These are phyloP conservation scores for Fusarium duplospermum DNA, from an alignment of 2,329 filamentous ascomycete species.

Conservation along the genomic window DNA sequence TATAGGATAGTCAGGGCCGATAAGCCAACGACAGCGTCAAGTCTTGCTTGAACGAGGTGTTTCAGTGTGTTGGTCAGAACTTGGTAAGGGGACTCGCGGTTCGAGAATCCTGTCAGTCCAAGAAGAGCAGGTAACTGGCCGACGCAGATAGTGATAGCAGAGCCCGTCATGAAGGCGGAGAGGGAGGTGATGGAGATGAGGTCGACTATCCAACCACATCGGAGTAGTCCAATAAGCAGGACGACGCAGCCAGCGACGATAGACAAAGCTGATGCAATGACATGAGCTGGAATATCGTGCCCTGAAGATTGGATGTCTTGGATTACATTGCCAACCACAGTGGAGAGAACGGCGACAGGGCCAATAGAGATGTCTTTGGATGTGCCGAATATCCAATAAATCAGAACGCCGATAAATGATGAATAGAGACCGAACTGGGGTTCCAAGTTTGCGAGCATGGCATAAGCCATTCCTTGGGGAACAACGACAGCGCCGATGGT, in stretches of 20 bases:
- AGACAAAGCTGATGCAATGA: constrained; percentile 82
- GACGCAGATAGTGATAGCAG: constrained; percentile 86
- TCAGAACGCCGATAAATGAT: constrained; percentile 92
- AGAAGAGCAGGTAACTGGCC: constrained; percentile 87
- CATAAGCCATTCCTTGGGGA: constrained; percentile 98
- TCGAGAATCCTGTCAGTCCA: constrained; percentile 81
- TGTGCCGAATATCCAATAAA: constrained; percentile 98
- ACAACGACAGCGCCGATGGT: constrained; percentile 79
- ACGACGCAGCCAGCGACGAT: constrained; percentile 84
- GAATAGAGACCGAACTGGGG: constrained; percentile 85
- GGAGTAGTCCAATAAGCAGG: constrained; percentile 79
- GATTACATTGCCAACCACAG: constrained; percentile 86
- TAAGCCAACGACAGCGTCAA: constrained; percentile 93
- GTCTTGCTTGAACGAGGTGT: constrained; percentile 70
- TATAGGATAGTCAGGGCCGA: constrained; percentile 84
- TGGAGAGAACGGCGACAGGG: constrained; percentile 95
- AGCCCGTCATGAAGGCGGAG: constrained; percentile 96
- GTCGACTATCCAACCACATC: constrained; percentile 91
- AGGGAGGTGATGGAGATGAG: constrained; percentile 92
- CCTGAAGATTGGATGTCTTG: constrained; percentile 67
- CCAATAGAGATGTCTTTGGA: constrained; percentile 99
- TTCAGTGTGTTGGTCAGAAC: constrained; percentile 88
- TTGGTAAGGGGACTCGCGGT: constrained; percentile 80
- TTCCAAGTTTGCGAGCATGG: constrained; percentile 81
- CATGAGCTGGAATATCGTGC: constrained; percentile 69